Conservation (phyloP, 495 filamentous ascomycete species). For the Penicillium antarcticum region DNA sequence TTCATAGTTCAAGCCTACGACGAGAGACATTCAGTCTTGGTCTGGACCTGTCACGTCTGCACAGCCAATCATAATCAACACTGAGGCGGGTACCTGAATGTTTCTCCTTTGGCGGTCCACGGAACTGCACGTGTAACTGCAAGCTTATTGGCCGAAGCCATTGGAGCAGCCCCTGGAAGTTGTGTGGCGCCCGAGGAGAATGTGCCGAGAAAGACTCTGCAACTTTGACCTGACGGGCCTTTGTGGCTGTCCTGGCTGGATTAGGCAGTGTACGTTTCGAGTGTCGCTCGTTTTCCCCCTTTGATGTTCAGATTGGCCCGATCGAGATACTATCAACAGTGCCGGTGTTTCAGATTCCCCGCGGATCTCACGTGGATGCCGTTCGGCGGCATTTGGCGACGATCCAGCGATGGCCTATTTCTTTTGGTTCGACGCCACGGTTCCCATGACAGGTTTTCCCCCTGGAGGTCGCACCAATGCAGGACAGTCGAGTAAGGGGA, state of each 20-base stretch:
- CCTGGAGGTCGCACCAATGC: not conserved
- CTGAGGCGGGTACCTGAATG: constrained; percentile 28
- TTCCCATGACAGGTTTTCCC: constrained; percentile 1
- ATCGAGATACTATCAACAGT: constrained; percentile 6
- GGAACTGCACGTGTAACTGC: constrained; percentile 9
- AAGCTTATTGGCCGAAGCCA: constrained; percentile 16
- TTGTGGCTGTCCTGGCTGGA: too few species aligned
- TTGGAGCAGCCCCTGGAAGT: constrained; percentile 20
- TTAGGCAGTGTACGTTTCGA: too few species aligned
- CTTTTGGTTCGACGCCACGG: constrained; percentile 5
- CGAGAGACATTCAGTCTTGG: constrained; percentile 2
- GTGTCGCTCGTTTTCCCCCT: too few species aligned
- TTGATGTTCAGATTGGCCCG: not conserved
- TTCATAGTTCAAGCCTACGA: not conserved
- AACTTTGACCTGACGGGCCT: too few species aligned
- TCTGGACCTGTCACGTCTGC: constrained; percentile 24
- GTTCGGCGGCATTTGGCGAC: constrained; percentile 24
- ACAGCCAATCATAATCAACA: constrained; percentile 15
- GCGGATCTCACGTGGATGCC: constrained; percentile 28
- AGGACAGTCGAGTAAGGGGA: constrained; percentile 14
- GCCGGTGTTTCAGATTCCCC: constrained; percentile 26
- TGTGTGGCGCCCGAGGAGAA: constrained; percentile 24
- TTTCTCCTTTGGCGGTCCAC: constrained; percentile 7
- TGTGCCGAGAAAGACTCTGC: not conserved
- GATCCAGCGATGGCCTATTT: constrained; percentile 13